Evolutionary conservation across 2,329 filamentous ascomycete species (phyloP).

Genomic region (Calonectria henricotiae): DNA sequence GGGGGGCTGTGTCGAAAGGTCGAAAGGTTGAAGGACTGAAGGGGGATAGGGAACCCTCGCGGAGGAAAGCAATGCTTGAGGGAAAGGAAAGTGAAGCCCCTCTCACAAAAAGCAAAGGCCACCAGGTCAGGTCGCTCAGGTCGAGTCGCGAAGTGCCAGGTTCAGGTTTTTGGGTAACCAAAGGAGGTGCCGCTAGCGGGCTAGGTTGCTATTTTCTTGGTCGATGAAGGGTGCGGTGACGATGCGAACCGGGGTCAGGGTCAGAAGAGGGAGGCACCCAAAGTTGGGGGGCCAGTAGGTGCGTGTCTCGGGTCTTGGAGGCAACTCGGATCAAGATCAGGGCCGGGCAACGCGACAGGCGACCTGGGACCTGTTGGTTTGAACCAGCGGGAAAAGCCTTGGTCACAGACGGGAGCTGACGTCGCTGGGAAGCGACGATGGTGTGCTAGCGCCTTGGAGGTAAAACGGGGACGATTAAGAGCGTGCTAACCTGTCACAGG

Average conservation of each 20-base stretch:
- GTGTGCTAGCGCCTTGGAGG: constrained; percentile 40
- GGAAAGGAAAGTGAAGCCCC: constrained; percentile 51
- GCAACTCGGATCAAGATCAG: constrained; percentile 49
- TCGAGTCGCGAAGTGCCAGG: constrained; percentile 45
- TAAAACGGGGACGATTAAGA: constrained; percentile 32
- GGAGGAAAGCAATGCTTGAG: constrained; percentile 47
- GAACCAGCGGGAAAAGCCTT: constrained; percentile 28
- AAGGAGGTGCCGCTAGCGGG: constrained; percentile 42
- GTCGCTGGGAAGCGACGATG: constrained; percentile 36
- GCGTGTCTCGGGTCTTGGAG: constrained; percentile 27
- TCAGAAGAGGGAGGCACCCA: constrained; percentile 29
- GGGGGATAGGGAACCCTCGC: constrained; percentile 45
- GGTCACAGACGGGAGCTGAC: constrained; percentile 37
- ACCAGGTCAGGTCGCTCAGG: constrained; percentile 31
- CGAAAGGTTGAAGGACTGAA: neutral
- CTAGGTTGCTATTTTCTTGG: constrained; percentile 34
- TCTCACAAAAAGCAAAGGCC: constrained; percentile 52
- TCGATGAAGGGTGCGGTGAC: constrained; percentile 49
- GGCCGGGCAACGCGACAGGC: constrained; percentile 41
- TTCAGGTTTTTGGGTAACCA: constrained; percentile 42
- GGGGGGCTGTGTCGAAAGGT: constrained; percentile 45
- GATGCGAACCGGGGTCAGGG: constrained; percentile 46
- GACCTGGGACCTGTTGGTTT: constrained; percentile 41
- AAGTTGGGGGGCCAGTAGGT: constrained; percentile 26
- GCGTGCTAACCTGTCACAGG: constrained; percentile 16